Conservation (phyloP, 768 basidiomycete genomes). For the Phlebiopsis flavidoalba region DNA sequence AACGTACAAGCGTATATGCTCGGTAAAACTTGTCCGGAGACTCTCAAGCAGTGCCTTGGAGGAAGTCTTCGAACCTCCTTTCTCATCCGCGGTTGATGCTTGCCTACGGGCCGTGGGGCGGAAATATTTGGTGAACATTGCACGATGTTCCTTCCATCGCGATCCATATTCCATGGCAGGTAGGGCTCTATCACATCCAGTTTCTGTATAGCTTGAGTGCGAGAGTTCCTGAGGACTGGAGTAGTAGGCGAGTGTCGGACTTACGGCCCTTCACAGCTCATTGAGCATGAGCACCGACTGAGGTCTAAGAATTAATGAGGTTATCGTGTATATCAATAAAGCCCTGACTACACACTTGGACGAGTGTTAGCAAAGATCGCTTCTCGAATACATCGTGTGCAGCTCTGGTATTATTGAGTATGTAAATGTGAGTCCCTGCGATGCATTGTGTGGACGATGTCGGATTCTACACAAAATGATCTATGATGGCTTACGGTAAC, state of each 20-base stretch:
- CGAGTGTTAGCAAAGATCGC: slow-evolving; percentile 14
- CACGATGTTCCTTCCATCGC: slow-evolving; percentile 4
- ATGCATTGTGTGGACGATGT: slow-evolving; percentile 14
- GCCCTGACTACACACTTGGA: slow-evolving; percentile 1
- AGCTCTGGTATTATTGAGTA: slow-evolving; percentile 11
- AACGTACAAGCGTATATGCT: background rate
- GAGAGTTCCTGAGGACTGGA: background rate
- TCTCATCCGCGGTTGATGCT: slow-evolving; percentile 18
- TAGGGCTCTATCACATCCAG: slow-evolving; percentile 1
- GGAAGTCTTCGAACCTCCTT: slow-evolving; percentile 21
- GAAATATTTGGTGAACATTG: slow-evolving; percentile 2
- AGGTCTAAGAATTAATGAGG: background rate
- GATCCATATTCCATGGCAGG: slow-evolving; percentile 6
- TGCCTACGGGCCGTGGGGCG: slow-evolving; percentile 6
- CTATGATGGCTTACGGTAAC: background rate
- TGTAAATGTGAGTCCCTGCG: slow-evolving; percentile 5
- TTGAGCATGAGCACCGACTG: background rate
- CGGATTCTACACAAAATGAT: slow-evolving; percentile 8
- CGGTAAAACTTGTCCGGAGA: slow-evolving; percentile 21
- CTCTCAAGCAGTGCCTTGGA: slow-evolving; percentile 20
- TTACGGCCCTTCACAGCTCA: background rate
- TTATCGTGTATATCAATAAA: background rate
- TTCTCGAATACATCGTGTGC: slow-evolving; percentile 17
- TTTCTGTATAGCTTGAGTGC: background rate
- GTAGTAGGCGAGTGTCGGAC: background rate